These are phyloP conservation scores for Heritiera littoralis DNA, from an alignment of 345 rosid species.

Conservation along the genomic window DNA sequence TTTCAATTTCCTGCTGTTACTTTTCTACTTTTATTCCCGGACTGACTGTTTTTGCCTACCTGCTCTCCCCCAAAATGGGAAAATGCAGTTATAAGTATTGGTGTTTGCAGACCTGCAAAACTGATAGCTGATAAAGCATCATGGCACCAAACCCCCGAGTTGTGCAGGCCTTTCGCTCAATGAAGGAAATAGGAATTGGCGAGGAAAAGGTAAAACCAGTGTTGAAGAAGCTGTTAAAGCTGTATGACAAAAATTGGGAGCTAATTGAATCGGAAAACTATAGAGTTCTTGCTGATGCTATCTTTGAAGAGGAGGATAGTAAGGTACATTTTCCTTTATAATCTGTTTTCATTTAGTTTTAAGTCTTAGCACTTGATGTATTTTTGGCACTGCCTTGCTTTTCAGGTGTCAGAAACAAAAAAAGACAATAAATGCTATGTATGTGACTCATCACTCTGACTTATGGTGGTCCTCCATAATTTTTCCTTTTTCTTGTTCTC, in stretches of 20 bases:
- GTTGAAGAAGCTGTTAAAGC: constrained; percentile 56
- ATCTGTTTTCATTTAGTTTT: constrained; percentile 1
- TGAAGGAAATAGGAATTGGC: constrained; percentile 63
- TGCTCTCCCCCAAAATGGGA: not conserved
- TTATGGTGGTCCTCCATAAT: not conserved
- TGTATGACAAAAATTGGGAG: constrained; percentile 89
- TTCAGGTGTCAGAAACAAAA: constrained; percentile 46
- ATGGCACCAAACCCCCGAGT: constrained; percentile 64
- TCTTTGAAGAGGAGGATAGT: constrained; percentile 70
- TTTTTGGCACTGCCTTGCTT: constrained; percentile 19
- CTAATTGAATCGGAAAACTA: constrained; percentile 80
- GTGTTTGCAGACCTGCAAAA: constrained; percentile 1
- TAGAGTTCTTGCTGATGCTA: constrained; percentile 86
- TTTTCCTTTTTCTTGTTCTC: constrained; percentile 14
- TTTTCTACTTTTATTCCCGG: not conserved
- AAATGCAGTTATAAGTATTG: constrained; percentile 11
- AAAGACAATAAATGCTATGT: constrained; percentile 39
- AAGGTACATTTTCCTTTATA: constrained; percentile 44
- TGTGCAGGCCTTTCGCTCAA: constrained; percentile 58
- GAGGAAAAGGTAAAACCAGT: constrained; percentile 65
- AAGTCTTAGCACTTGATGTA: not conserved
- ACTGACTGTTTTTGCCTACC: not conserved
- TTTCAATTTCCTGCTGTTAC: constrained; percentile 1
- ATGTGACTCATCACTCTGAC: constrained; percentile 27
- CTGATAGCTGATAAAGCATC: constrained; percentile 3